Base-by-base conservation (phyloP, 2,329 filamentous ascomycete species). In the Hortaea werneckii region DNA sequence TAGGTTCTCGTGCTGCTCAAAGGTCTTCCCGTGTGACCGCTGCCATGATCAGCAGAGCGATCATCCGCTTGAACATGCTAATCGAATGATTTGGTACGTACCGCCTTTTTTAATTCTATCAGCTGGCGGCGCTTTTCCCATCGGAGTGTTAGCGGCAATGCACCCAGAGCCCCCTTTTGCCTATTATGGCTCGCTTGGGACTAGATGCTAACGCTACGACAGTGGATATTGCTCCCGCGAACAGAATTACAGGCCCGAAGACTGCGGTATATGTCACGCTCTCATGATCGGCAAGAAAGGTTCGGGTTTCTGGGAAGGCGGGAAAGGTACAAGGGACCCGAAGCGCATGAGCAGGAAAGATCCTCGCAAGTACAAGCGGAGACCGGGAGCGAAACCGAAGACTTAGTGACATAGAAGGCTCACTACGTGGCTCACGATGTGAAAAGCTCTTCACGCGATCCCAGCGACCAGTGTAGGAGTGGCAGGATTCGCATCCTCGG, bases 251-350 rank as follows among this genome's bases (percentile, higher is more conserved):
- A 72, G 80, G 20, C 80, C 83, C 1, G 84, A 89, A 59, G 80
- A 82, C 50, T 94, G 87, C 63, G 74, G 71, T 1, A 79, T 86
- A 58, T 94, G 87, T 59, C 83, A 82, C 41, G 71, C 80, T 30
- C 77, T 74, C 42, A 75, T 92, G 9, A 74, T 88, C 43, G 80
- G 84, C 52, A 82, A 79, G 58, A 77, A 78, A 3, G 70, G 70
- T 6, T 70, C 70, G 38, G 87, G 87, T 0, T 94, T 88, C 66
- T 94, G 87, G 87, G 87, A 94, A 68, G 87, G 87, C 8, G 87
- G 87, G 1, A 87, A 84, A 57, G 65, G 65, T 58, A 89, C 85
- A n/a, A 71, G 85, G 50, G 83, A 88, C 60, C 77, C 73, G 63
- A 68, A 67, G 29, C 67, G 74, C 57, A 89, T 89, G 85, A 85